Base-by-base conservation (phyloP, 83 land plant species). In the Diphasiastrum complanatum region DNA sequence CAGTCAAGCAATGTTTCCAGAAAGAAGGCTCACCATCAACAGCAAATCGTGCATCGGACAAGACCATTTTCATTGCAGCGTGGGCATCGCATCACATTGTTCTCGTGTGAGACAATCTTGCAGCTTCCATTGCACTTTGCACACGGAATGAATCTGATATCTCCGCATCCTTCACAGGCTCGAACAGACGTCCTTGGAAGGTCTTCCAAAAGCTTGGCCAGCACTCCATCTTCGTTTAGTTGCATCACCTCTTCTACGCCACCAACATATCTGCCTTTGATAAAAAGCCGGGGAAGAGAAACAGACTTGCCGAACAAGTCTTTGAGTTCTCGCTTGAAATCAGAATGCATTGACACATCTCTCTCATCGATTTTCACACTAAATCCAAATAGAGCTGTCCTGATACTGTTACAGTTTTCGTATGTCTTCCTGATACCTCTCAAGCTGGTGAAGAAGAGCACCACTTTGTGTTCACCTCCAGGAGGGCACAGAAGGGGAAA, bases 241-340 rank as follows among this genome's bases (percentile, higher is more conserved):
- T 57, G 62, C 61, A 84, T 25, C 5, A 79, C 89, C 40, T 81
- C 84, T 28, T 75, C 82, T 0, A 85, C 93, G 22, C 93, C 92
- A 0, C 96, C 96, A 51, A 90, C 79, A 75, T 81, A 79, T 32
- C 82, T 69, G 10, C 96, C 96, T 49, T 62, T 77, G 4, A 90
- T 75, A 65, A 90, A 90, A 51, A 90, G 71, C 78, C 77, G 76
- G 4, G 88, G 92, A 10, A 78, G 63, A 0, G 69, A 64, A 45
- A 70, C 68, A 33, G 53, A 60, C 1, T 56, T 54, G 43, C 43
- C 43, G 8, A 60, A 20, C 52, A 40, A 2, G n/a, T 60, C 63
- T 28, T 18, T 43, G 16, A 60, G 63, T 28, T 60, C 63, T 2
- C 41, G 43, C 31, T 41, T 60, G 16, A 60, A 60, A 3, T 40